Conservation (phyloP, 768 basidiomycete species). For the Pleurotus giganteus region DNA sequence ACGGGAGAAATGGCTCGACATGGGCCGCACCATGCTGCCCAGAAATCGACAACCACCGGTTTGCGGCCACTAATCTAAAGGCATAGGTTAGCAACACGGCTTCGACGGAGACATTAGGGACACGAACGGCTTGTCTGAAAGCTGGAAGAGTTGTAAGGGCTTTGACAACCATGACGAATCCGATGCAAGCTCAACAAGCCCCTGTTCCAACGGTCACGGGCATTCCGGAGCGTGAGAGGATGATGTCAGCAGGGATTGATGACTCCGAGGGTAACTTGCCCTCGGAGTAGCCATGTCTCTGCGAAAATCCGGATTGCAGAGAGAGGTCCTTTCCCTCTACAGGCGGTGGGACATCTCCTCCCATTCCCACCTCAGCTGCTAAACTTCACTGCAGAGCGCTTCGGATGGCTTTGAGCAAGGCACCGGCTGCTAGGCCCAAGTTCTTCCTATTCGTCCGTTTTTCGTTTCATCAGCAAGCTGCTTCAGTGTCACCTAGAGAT, state of each 20-base stretch:
- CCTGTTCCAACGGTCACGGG: too few species aligned
- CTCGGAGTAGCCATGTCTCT: conserved; percentile 18
- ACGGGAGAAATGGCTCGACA: conserved; percentile 66
- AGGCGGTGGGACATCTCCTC: conserved; percentile 31
- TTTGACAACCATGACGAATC: conserved; percentile 4
- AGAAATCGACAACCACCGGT: conserved; percentile 64
- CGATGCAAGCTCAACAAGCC: too few species aligned
- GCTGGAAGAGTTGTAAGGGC: conserved; percentile 7
- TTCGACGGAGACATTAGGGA: too few species aligned
- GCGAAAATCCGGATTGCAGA: conserved; percentile 44
- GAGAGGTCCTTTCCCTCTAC: conserved; percentile 49
- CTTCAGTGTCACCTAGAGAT: conserved; percentile 59
- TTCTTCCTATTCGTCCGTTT: conserved; percentile 70
- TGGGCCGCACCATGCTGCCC: conserved; percentile 78
- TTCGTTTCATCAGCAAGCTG: conserved; percentile 64
- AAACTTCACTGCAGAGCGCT: conserved; percentile 50
- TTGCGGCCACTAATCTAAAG: conserved; percentile 45
- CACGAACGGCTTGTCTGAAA: conserved; percentile 6
- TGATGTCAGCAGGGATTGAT: not conserved
- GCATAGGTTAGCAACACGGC: not conserved
- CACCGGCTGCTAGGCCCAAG: conserved; percentile 52
- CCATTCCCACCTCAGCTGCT: not conserved
- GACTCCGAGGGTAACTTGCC: not conserved
- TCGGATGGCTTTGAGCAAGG: conserved; percentile 72
- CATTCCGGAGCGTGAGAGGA: not conserved